Conservation (phyloP, 495 filamentous ascomycete genomes). For the Rusavskia elegans region DNA sequence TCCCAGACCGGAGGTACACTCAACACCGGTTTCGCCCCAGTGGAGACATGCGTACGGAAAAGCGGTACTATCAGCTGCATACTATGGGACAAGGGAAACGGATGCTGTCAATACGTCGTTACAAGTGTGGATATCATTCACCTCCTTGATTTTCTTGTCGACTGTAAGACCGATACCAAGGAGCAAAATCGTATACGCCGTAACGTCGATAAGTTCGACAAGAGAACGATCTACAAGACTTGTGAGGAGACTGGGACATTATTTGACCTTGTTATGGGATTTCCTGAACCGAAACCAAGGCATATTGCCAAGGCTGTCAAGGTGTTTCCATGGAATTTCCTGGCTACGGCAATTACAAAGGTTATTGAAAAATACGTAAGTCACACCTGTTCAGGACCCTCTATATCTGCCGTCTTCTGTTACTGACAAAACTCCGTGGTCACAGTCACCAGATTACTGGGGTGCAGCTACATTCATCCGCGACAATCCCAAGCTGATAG, state of each 20-base stretch:
- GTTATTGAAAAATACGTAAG: slow-evolving; percentile 96
- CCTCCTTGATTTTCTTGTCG: slow-evolving; percentile 76
- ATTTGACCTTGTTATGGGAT: slow-evolving; percentile 98
- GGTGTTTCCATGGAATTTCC: slow-evolving; percentile 85
- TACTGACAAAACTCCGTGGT: background rate
- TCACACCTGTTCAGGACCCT: slow-evolving; percentile 6
- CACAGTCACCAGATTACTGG: too few relatives aligned
- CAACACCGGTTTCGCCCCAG: slow-evolving; percentile 52
- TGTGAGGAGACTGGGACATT: slow-evolving; percentile 71
- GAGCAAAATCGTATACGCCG: slow-evolving; percentile 96
- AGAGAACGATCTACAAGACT: slow-evolving; percentile 72
- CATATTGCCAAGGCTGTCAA: slow-evolving; percentile 99
- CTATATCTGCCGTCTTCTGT: background rate
- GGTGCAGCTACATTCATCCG: too few relatives aligned
- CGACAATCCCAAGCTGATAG: too few relatives aligned
- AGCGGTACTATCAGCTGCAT: slow-evolving; percentile 85
- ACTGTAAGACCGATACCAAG: slow-evolving; percentile 71
- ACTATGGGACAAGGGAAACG: slow-evolving; percentile 67
- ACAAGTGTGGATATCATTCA: slow-evolving; percentile 95
- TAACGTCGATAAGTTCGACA: slow-evolving; percentile 84
- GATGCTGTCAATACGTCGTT: slow-evolving; percentile 56
- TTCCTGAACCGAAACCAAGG: slow-evolving; percentile 81
- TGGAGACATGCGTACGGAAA: slow-evolving; percentile 52
- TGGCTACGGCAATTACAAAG: slow-evolving; percentile 75
- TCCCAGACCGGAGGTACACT: slow-evolving; percentile 62